Percentiles rank a stretch among this genome's conserved stretches.
phyloP scores from a whole-genome alignment of 2,329 filamentous ascomycete genomes.

The Penicillium brasilianum region DNA sequence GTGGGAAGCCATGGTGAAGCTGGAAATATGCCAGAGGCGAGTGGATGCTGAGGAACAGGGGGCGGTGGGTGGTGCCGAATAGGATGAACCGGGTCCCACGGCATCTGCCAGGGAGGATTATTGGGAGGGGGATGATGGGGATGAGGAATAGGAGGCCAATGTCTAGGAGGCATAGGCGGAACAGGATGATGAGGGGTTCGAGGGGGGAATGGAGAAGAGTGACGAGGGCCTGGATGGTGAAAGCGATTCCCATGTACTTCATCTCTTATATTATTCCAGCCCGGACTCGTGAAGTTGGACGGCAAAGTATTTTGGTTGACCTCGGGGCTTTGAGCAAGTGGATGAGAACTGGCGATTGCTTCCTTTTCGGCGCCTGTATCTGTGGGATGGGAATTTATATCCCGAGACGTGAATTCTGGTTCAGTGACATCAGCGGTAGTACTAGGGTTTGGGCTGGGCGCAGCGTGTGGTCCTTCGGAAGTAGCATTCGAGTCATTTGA shows the following conservation, averaged over 20 bases:
- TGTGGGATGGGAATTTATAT: background rate
- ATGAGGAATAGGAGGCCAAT: background rate
- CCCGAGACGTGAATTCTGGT: background rate
- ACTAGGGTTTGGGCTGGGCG: constrained; percentile 3
- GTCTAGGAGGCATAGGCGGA: background rate
- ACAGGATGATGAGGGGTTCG: background rate
- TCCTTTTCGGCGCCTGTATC: constrained; percentile 8
- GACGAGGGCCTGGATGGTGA: background rate
- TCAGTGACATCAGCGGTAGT: background rate
- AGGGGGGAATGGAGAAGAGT: background rate
- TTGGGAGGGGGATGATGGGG: background rate
- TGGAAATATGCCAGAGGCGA: background rate
- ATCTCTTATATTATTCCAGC: background rate
- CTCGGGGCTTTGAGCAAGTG: background rate
- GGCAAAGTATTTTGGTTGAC: background rate
- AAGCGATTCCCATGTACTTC: background rate
- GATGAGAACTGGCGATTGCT: background rate
- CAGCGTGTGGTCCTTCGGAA: constrained; percentile 10
- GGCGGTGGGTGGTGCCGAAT: background rate
- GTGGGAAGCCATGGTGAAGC: background rate
- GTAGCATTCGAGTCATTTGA: constrained; percentile 16
- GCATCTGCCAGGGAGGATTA: background rate
- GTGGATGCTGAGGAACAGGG: background rate
- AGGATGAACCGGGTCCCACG: background rate
- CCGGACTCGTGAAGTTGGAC: background rate